These are phyloP conservation scores for Podila verticillata DNA, from an alignment of 192 early-diverging fungal genomes.

Conservation along the genomic window DNA sequence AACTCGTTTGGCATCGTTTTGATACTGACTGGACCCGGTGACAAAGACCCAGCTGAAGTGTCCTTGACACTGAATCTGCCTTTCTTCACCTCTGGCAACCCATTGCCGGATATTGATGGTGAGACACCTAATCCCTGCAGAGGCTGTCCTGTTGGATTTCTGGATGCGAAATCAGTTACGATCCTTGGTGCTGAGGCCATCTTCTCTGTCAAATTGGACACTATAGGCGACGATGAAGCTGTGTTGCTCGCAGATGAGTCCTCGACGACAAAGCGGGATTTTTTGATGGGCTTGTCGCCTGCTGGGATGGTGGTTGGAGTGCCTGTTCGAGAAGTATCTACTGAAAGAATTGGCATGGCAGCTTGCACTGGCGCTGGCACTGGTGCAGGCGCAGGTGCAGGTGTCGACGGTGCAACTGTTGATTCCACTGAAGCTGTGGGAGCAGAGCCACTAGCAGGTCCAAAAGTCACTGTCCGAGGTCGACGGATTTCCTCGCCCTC, in stretches of 20 bases:
- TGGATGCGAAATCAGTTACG: not conserved
- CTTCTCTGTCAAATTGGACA: not conserved
- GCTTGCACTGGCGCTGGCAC: not conserved
- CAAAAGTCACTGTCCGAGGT: slow-evolving; percentile 15
- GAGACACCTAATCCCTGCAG: slow-evolving; percentile 23
- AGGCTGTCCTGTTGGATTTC: slow-evolving; percentile 12
- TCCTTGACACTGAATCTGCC: slow-evolving; percentile 75
- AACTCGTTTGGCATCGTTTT: slow-evolving; percentile 23
- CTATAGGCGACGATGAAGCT: slow-evolving; percentile 7
- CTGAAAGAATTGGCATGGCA: not conserved
- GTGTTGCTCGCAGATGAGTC: slow-evolving; percentile 7
- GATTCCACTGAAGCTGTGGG: slow-evolving; percentile 3
- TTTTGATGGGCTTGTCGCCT: slow-evolving; percentile 33
- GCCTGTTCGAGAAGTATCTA: not conserved
- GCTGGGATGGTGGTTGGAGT: not conserved
- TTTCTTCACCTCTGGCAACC: slow-evolving; percentile 62
- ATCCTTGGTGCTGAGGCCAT: slow-evolving; percentile 4
- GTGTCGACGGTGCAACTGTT: not conserved
- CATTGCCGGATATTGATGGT: slow-evolving; percentile 2
- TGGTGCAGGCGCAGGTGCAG: too few relatives aligned
- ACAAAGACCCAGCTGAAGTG: slow-evolving; percentile 8
- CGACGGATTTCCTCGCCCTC: not conserved
- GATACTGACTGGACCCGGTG: slow-evolving; percentile 15
- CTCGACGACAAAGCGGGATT: slow-evolving; percentile 53
- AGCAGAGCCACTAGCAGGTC: not conserved